phyloP scores from a whole-genome alignment of 2,329 filamentous ascomycete species.

The Fusarium abutilonis region DNA sequence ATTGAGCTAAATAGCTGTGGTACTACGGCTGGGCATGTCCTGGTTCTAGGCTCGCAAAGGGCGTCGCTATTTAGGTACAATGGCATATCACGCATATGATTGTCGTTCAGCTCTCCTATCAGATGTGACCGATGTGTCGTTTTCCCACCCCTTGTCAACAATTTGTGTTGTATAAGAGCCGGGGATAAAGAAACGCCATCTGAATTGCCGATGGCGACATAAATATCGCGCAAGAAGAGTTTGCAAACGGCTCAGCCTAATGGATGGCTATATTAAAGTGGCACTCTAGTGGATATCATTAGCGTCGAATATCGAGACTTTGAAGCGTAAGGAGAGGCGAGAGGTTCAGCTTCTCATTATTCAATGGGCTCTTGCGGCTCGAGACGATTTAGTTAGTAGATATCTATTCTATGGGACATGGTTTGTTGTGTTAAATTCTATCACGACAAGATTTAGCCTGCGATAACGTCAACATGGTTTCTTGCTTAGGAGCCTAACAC shows the following conservation, averaged over 20 bases:
- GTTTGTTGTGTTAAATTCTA: no score
- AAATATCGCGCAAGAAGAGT: conserved; percentile 15
- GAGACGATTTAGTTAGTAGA: no score
- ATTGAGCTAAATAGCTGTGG: conserved; percentile 5
- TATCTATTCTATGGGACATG: no score
- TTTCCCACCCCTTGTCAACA: background rate
- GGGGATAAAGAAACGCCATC: conserved; percentile 37
- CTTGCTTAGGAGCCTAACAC: no score
- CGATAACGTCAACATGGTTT: no score
- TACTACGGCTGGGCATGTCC: conserved; percentile 12
- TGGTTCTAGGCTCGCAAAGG: conserved; percentile 9
- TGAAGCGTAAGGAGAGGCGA: background rate
- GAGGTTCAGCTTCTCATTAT: no score
- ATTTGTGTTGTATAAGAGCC: conserved; percentile 32
- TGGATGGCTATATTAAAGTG: conserved; percentile 30
- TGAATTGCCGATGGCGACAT: conserved; percentile 43
- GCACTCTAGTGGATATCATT: conserved; percentile 26
- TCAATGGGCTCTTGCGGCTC: no score
- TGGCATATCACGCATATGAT: background rate
- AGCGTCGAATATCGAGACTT: conserved; percentile 10
- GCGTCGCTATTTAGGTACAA: conserved; percentile 1
- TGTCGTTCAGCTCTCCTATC: background rate
- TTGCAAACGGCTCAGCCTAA: conserved; percentile 19
- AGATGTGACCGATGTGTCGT: background rate
- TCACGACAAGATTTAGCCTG: no score